Conservation (phyloP, 805 yeast genomes). For the Candida ficus region DNA sequence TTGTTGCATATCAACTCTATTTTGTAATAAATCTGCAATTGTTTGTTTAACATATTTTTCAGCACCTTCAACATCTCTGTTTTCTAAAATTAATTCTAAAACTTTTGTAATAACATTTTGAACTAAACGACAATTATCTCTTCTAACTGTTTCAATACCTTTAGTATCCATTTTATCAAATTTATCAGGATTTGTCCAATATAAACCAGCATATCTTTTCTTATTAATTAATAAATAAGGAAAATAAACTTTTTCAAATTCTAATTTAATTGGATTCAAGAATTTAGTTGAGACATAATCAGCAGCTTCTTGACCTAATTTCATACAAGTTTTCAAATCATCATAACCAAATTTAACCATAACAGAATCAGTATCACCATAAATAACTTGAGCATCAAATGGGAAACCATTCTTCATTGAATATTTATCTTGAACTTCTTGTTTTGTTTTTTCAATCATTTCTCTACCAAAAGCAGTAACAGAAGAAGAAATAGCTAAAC, state of each 20-base stretch:
- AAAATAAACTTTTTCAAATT: slow-evolving; percentile 93
- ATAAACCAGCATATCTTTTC: slow-evolving; percentile 94
- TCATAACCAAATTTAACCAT: slow-evolving; percentile 94
- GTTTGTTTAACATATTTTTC: slow-evolving; percentile 79
- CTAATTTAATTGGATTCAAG: slow-evolving; percentile 83
- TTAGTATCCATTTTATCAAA: slow-evolving; percentile 97
- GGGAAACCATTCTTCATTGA: slow-evolving; percentile 75
- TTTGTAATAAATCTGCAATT: slow-evolving; percentile 86
- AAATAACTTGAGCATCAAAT: slow-evolving; percentile 86
- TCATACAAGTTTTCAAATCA: slow-evolving; percentile 82
- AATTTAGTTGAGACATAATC: slow-evolving; percentile 74
- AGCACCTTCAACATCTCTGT: slow-evolving; percentile 82
- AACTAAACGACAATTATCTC: slow-evolving; percentile 94
- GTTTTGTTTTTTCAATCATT: slow-evolving; percentile 91
- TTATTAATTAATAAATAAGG: slow-evolving; percentile 93
- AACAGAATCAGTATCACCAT: slow-evolving; percentile 99
- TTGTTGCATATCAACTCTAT: slow-evolving; percentile 87
- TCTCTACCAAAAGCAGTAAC: slow-evolving; percentile 94
- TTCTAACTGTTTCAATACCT: slow-evolving; percentile 96
- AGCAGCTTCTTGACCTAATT: slow-evolving; percentile 92
- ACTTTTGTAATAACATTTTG: slow-evolving; percentile 93
- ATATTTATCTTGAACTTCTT: slow-evolving; percentile 76
- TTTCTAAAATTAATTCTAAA: slow-evolving; percentile 76
- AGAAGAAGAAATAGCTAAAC: slow-evolving; percentile 92
- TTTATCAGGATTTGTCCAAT: slow-evolving; percentile 91